Evolutionary conservation across 148 eudicot genomes (phyloP), one percentile per base, ranked within the genome.

Genomic region (Amaranthus hypochondriacus): DNA sequence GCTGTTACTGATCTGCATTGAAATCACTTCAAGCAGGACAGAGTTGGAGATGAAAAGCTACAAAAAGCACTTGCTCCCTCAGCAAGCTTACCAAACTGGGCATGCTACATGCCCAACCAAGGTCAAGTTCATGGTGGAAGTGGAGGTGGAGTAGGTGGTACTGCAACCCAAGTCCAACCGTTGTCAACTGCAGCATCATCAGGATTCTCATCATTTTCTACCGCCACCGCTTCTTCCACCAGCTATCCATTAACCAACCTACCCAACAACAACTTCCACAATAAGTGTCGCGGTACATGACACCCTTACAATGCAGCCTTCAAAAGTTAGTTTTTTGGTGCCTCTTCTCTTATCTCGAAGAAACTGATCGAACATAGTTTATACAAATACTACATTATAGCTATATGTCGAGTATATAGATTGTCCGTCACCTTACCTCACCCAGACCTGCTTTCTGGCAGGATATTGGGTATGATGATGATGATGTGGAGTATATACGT

Each of bases 151-250:
- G n/a, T 67, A 48, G 76, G 81, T 9, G 67, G 72, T 54, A 62
- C 70, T 56, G 71, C 70, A 70, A 81, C 64, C 76, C 78, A 79
- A 79, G 65, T 83, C 66, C 86, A 84, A 13, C 59, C 82, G 56
- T 79, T 76, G 60, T 79, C 87, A 60, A 77, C 75, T 64, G 97
- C 97, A 91, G 97, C 97, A 89, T 89, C 93, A 91, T 91, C 97
- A 91, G 97, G 97, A 91, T 90, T 90, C 95, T 80, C 90, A 68
- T 80, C 90, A 57, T 80, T 85, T 48, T 73, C 83, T 2, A 54
- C 82, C 67, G 18, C 80, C 69, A 76, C 87, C 11, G 57, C 74
- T 73, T 56, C 75, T 56, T 67, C 70, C 58, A 54, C 72, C 71
- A 79, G 54, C 77, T 73, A 9, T 48, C 73, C 55, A 9, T 62